Base-by-base conservation (phyloP, 2,329 filamentous ascomycete genomes). In the Exophiala spinifera region DNA sequence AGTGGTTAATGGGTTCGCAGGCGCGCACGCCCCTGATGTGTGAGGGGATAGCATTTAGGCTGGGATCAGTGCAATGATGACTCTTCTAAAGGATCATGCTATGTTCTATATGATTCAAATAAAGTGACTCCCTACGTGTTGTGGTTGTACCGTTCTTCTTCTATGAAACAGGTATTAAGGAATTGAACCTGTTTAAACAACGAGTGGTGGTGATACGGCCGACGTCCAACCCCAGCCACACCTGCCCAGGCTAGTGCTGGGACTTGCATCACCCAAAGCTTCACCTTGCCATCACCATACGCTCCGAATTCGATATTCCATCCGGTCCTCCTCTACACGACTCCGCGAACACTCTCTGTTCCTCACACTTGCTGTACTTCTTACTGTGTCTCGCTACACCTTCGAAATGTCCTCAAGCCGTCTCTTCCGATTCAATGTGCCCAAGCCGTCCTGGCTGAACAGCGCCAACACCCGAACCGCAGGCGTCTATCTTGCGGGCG, bases 401-500 rank as follows among this genome's bases (percentile, higher is more conserved):
- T 8, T 15, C 4, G 11, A 39, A 39, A 39, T 39, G 47, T 51
- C 56, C n/a, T 61, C 62, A 13, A 74, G 81, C 67, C 76, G 81
- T 54, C 79, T 86, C 59, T 88, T 86, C 72, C 83, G 83, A 65
- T 87, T 85, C 20, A 21, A 25, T 21, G 3, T 44, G 69, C 78
- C 81, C 42, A 83, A 83, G 71, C 84, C 84, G 2, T 75, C 80
- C 69, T 87, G 84, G 81, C 72, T 87, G 43, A 87, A 84, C 69
- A 86, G 79, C 71, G 77, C 82, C 58, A 81, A 79, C 66, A 79
- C 82, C 50, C 76, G 84, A 60, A 85, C 79, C 49, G 78, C 80
- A 62, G 85, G 84, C 70, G 82, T 88, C 70, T 87, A 87, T 72
- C 68, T 76, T 40, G 79, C 84, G 28, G 84, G 84, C 66, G 84